A percentile compares a stretch with the other conserved stretches of the same genome.
Conservation (phyloP, 2,329 filamentous ascomycete genomes). For the Hawksworthiomyces lignivorus region DNA sequence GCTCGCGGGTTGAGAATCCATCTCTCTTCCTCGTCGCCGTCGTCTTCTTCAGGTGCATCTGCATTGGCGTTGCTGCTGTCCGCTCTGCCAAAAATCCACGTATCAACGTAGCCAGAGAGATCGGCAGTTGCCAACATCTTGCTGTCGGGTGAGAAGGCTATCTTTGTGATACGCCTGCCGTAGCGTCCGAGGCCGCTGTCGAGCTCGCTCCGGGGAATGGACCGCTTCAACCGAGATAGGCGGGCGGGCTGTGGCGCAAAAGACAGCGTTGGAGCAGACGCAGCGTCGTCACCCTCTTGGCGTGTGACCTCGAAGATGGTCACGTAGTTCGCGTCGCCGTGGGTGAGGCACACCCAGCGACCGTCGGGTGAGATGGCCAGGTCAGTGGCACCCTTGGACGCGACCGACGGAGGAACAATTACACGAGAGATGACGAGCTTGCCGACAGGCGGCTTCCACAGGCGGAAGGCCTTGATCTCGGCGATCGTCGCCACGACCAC, state of each 20-base stretch:
- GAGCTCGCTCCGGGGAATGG: constrained; percentile 45
- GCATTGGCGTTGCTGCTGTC: constrained; percentile 35
- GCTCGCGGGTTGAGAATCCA: constrained; percentile 72
- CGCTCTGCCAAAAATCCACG: constrained; percentile 64
- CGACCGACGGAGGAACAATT: constrained; percentile 49
- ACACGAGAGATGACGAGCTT: constrained; percentile 65
- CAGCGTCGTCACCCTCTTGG: constrained; percentile 16
- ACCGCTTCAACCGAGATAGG: constrained; percentile 34
- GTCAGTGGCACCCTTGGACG: constrained; percentile 57
- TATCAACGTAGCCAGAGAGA: constrained; percentile 77
- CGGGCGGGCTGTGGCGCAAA: constrained; percentile 39
- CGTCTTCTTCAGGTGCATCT: constrained; percentile 36
- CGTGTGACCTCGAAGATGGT: constrained; percentile 42
- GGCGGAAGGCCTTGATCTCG: constrained; percentile 69
- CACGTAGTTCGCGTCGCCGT: constrained; percentile 9
- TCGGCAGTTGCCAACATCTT: constrained; percentile 72
- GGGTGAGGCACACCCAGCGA: constrained; percentile 55
- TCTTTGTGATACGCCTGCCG: constrained; percentile 64
- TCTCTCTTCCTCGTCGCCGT: constrained; percentile 18
- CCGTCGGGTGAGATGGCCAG: constrained; percentile 63
- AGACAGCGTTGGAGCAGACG: neutral
- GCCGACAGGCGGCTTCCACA: constrained; percentile 48
- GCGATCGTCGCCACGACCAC: constrained; percentile 69
- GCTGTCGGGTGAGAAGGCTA: constrained; percentile 74
- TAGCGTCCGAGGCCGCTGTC: constrained; percentile 68